Evolutionary conservation across 768 basidiomycete genomes (phyloP), one percentile per base, ranked within the genome.

Genomic region (Kwoniella dendrophila): DNA sequence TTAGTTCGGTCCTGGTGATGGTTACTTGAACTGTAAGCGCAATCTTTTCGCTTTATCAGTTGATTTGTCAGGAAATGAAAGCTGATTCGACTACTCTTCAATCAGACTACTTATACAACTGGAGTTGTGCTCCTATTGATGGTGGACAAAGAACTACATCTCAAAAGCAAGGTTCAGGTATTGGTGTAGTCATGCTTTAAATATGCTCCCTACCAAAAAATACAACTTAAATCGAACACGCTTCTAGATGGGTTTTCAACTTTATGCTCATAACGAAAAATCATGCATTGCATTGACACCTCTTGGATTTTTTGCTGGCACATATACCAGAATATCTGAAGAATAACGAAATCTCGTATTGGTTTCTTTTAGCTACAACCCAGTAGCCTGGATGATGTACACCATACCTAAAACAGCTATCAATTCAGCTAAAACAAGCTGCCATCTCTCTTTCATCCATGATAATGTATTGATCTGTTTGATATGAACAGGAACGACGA

Each of bases 1-100:
- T 38, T 67, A 95, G 93, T 98, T 97, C 73, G 95, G 92, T n/a
- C 81, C 83, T 11, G 95, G 92, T 3, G 90, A 95, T 73, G 96
- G 96, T 1, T 85, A 88, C 77, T 83, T 99, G 54, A 62, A 62
- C 33, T 62, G 69, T 72, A 90, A 94, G 78, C 95, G 22, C 20
- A 27, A 45, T 20, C 38, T 32, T 29, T 33, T 8, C 18, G 2
- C 18, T 8, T 12, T 44, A 6, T 60, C 49, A 27, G 34, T 51
- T 56, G 18, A 41, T 38, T 40, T 11, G 62, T 48, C 57, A 53
- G 66, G 66, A 48, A 67, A 64, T 70, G 29, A 62, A 64, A 60
- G 20, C 29, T 5, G 12, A 18, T 1, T 30, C n/a, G 14, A 38
- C n/a, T 10, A 43, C 14, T 11, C 7, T 30, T 10, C 22, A 22